Base-by-base conservation (phyloP, 2,329 filamentous ascomycete genomes). In the Trichoderma sp. region DNA sequence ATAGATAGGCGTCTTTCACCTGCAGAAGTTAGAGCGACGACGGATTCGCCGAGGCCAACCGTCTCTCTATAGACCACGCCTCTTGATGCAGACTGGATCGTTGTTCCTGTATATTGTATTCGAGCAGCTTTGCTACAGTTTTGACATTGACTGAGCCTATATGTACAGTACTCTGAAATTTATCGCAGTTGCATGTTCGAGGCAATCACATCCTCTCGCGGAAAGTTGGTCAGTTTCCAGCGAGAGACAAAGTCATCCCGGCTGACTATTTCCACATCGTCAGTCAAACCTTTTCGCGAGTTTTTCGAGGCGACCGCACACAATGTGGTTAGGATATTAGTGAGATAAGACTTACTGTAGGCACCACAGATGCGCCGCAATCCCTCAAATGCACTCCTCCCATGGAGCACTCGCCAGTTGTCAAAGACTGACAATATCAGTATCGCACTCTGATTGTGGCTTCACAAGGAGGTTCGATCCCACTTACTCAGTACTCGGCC, bases 361-460 rank as follows among this genome's bases (percentile, higher is more conserved):
- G 86, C 94, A 66, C 95, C 95, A 76, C 93, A 97, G 73, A 99
- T 91, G 69, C 93, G 88, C 69, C 95, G 83, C 73, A 90, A 87
- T 1, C 95, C 95, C 6, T 88, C 90, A 73, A 98, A 99, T 0
- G 86, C 86, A 59, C 88, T 88, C 71, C 95, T 83, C 1, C 94
- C 95, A 76, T 99, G 95, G 70, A 98, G 79, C 41, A 97, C 90
- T 66, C 95, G 85, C 93, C 94, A 97, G 73, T 99, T 98, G 74
- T 99, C 92, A 76, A 99, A 97, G 54, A 98, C 90, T 91, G 17
- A 70, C 12, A 10, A 7, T 21, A 45, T 61, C 24, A 61, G 58
- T 5, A 62, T 30, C 7, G 17, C 3, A 10, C 3, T 21, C 4
- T 7, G 1, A 30, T 44, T 14, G 2, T 21, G 14, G 17, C 17